These are phyloP conservation scores for Rhodotorula taiwanensis DNA, from an alignment of 768 basidiomycete species.

Conservation along the genomic window DNA sequence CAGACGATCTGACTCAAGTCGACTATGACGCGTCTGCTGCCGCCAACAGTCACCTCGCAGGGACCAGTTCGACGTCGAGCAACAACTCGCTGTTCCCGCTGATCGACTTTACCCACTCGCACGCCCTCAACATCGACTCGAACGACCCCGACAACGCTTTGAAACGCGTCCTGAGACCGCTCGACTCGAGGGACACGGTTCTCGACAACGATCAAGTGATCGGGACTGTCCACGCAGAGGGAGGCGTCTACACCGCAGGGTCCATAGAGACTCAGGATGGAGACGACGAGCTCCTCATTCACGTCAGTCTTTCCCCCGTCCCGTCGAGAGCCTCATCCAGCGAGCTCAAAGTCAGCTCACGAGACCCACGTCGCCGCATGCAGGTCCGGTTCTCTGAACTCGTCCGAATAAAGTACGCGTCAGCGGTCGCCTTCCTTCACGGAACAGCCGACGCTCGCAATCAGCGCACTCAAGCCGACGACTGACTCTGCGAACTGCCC, in stretches of 20 bases:
- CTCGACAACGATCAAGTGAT: constrained; percentile 35
- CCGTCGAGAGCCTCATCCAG: not conserved
- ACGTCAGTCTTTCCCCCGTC: constrained; percentile 11
- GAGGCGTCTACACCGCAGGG: constrained; percentile 21
- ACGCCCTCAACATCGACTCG: constrained; percentile 24
- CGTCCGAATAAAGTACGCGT: constrained; percentile 37
- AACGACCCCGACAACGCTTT: not conserved
- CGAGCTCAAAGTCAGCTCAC: not conserved
- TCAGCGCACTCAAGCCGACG: not conserved
- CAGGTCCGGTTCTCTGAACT: constrained; percentile 27
- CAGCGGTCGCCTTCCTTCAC: not conserved
- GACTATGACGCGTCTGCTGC: constrained; percentile 8
- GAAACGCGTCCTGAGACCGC: constrained; percentile 30
- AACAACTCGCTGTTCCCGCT: constrained; percentile 27
- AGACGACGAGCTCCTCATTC: constrained; percentile 37
- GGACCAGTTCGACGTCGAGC: constrained; percentile 8
- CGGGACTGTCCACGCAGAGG: constrained; percentile 4
- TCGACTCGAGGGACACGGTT: constrained; percentile 35
- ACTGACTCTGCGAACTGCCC: too few species aligned
- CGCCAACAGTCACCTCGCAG: not conserved
- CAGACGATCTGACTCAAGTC: constrained; percentile 27
- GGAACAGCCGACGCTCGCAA: too few species aligned
- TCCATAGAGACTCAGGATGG: constrained; percentile 35
- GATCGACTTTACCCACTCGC: constrained; percentile 13
- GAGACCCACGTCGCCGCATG: not conserved